A percentile compares a stretch with the other conserved stretches of the same genome.
These are phyloP conservation scores for Epichloe gansuensis DNA, from an alignment of 2,329 filamentous ascomycete species.

Conservation along the genomic window DNA sequence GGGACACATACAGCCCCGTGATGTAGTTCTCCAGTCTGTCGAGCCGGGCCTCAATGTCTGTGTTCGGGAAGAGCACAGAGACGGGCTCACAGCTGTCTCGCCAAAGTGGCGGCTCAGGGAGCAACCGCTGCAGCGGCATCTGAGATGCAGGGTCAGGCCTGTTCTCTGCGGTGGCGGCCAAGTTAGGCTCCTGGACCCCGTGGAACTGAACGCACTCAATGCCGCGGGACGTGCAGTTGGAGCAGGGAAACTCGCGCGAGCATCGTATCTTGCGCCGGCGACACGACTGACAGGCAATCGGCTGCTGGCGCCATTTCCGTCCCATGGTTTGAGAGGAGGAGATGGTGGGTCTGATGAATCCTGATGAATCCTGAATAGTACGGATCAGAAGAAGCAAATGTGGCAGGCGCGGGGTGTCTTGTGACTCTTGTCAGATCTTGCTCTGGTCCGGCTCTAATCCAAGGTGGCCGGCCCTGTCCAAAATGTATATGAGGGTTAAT, in stretches of 20 bases:
- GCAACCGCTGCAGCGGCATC: background rate
- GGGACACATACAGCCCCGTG: background rate
- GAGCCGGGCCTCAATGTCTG: constrained; percentile 2
- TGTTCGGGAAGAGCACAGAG: background rate
- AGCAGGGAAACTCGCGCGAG: constrained; percentile 20
- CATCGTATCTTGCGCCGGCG: constrained; percentile 20
- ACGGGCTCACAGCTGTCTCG: background rate
- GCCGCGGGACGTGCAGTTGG: constrained; percentile 20
- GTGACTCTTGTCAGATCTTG: too few species aligned
- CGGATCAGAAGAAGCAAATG: too few species aligned
- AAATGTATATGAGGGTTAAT: too few species aligned
- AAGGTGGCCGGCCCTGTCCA: too few species aligned
- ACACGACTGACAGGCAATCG: constrained; percentile 20
- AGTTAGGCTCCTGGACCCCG: background rate
- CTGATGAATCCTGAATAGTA: too few species aligned
- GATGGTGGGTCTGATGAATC: background rate
- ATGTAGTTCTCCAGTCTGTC: constrained; percentile 1
- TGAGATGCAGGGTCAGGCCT: background rate
- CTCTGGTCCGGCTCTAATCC: too few species aligned
- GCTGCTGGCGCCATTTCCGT: constrained; percentile 18
- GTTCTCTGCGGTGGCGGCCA: too few species aligned
- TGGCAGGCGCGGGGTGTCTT: too few species aligned
- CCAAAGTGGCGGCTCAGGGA: background rate
- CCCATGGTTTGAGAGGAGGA: constrained; percentile 10
- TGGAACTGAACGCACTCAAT: constrained; percentile 12